Conservation (phyloP, 2,329 filamentous ascomycete genomes). For the Fusarium nurragi region DNA sequence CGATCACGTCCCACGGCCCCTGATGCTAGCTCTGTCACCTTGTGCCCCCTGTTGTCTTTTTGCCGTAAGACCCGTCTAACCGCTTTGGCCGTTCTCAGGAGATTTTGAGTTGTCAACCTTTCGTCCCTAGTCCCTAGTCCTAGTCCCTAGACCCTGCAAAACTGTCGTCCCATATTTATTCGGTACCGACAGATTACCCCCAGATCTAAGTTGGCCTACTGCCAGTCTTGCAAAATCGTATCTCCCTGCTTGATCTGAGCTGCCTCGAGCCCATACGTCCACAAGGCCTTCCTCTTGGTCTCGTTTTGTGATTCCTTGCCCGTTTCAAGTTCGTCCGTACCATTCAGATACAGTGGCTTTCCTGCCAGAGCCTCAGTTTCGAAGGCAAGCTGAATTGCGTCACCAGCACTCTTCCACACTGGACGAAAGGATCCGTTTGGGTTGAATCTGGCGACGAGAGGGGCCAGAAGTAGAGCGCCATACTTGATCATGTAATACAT, state of each 20-base stretch:
- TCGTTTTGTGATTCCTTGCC: constrained; percentile 46
- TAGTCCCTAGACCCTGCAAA: background rate
- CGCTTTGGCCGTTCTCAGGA: constrained; percentile 33
- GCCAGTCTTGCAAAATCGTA: constrained; percentile 43
- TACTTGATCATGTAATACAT: constrained; percentile 39
- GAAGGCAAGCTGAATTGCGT: constrained; percentile 48
- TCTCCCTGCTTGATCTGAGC: constrained; percentile 42
- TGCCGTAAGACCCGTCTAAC: constrained; percentile 21
- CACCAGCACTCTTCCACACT: constrained; percentile 47
- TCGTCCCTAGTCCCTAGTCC: background rate
- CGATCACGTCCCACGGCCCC: constrained; percentile 5
- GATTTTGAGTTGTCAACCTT: constrained; percentile 9
- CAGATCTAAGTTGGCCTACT: background rate
- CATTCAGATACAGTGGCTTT: constrained; percentile 49
- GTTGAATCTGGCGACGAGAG: constrained; percentile 36
- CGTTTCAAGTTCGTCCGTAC: constrained; percentile 43
- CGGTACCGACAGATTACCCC: background rate
- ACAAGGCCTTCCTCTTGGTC: constrained; percentile 45
- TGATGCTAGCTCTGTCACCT: constrained; percentile 14
- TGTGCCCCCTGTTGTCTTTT: constrained; percentile 8
- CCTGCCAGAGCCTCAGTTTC: constrained; percentile 42
- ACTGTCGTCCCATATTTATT: background rate
- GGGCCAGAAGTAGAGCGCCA: constrained; percentile 39
- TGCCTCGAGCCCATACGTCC: constrained; percentile 45
- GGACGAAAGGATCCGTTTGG: constrained; percentile 48